Conservation (phyloP, 257 asterid genomes). For the Voacanga thouarsii region DNA sequence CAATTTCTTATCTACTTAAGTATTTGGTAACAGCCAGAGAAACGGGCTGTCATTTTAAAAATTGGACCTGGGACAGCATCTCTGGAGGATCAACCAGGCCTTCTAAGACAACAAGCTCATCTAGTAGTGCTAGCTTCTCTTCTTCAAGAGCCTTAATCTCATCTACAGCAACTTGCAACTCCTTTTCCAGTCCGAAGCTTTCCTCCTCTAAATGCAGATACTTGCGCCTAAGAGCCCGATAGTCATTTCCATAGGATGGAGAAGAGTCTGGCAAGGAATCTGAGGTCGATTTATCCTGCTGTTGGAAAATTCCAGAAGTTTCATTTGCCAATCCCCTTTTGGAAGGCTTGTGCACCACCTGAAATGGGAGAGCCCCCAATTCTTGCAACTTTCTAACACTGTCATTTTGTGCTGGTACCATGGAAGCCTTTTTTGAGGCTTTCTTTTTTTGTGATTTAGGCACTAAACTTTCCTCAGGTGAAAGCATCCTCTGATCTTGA, state of each 20-base stretch:
- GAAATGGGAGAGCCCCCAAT: conserved; percentile 23
- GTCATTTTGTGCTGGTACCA: conserved; percentile 38
- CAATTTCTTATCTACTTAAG: conserved; percentile 3
- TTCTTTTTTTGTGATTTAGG: conserved; percentile 65
- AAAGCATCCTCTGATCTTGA: conserved; percentile 52
- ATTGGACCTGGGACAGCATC: conserved; percentile 36
- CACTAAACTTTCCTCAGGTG: conserved; percentile 29
- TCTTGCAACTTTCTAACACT: conserved; percentile 33
- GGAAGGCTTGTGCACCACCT: conserved; percentile 45
- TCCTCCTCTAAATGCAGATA: conserved; percentile 80
- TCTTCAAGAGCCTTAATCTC: conserved; percentile 72
- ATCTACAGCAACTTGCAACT: conserved; percentile 59
- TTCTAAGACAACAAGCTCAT: conserved; percentile 89
- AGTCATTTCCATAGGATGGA: conserved; percentile 50
- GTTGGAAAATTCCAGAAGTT: conserved; percentile 29
- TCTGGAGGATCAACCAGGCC: conserved; percentile 77
- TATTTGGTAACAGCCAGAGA: neutral
- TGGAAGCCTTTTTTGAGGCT: conserved; percentile 32
- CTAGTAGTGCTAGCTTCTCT: conserved; percentile 70
- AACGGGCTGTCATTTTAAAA: conserved; percentile 22
- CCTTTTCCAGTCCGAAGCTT: conserved; percentile 59
- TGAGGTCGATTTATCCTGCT: conserved; percentile 35
- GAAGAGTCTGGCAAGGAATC: conserved; percentile 46
- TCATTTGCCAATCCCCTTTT: conserved; percentile 34
- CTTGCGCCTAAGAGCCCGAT: conserved; percentile 70